Evolutionary conservation across 208 protist genomes (phyloP).

Genomic region (Entamoeba nuttalli): DNA sequence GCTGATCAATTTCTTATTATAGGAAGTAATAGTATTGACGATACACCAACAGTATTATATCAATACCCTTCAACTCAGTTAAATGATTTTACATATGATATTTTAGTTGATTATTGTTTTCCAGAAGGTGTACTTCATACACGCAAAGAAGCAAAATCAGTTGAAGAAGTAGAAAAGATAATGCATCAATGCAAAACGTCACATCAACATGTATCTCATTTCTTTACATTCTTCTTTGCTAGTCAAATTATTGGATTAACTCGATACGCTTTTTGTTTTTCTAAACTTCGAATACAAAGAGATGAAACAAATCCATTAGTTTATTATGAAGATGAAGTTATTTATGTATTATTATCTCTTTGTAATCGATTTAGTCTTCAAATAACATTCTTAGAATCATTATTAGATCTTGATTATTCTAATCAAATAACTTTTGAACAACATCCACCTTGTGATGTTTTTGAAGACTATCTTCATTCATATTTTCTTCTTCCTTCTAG

Average conservation of each 20-base stretch:
- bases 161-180: neutral
- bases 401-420: neutral
- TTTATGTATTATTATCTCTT: neutral
- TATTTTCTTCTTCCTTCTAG: neutral
- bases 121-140: neutral
- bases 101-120: neutral
- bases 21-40: neutral
- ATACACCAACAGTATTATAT: neutral
- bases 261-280: neutral
- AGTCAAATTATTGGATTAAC: neutral
- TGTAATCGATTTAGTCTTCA: neutral
- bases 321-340: neutral
- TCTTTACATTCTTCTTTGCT: neutral
- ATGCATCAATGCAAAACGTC: neutral
- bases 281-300: neutral
- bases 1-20: neutral
- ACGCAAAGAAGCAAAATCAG: neutral
- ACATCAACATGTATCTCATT: neutral
- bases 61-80: neutral
- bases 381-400: neutral
- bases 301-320: neutral
- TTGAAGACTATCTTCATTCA: neutral
- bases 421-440: too few relatives aligned
- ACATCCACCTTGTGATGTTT: too few relatives aligned
- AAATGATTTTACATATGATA: neutral